A percentile compares a stretch with the other conserved stretches of the same genome.
Conservation (phyloP, 805 yeast species). For the Candida railenensis region DNA sequence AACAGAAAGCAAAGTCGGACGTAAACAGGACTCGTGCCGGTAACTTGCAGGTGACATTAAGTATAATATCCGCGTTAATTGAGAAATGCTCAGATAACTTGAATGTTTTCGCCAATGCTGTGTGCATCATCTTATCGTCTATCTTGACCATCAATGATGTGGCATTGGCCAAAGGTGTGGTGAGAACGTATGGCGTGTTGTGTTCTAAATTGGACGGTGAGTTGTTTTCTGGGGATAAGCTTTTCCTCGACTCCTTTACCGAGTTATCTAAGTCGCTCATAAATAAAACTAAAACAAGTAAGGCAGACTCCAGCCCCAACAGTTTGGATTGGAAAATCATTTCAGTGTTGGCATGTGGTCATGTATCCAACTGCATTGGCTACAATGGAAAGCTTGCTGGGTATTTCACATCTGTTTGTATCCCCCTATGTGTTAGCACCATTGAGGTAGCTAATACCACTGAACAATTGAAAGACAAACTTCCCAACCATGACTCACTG, state of each 20-base stretch:
- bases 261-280: conserved; percentile 23
- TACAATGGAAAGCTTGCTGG: conserved; percentile 28
- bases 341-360: conserved; percentile 38
- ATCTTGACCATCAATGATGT: conserved; percentile 60
- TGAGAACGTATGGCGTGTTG: conserved; percentile 44
- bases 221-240: conserved; percentile 63
- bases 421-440: conserved; percentile 39
- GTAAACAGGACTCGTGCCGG: conserved; percentile 64
- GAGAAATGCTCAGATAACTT: conserved; percentile 78
- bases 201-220: conserved; percentile 56
- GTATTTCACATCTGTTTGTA: conserved; percentile 28
- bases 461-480: conserved; percentile 19
- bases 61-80: conserved; percentile 66
- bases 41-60: conserved; percentile 78
- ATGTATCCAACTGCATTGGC: conserved; percentile 38
- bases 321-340: conserved; percentile 46
- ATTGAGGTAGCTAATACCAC: conserved; percentile 20
- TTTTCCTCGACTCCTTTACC: conserved; percentile 50
- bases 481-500: conserved; percentile 24
- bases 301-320: conserved; percentile 24
- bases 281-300: conserved; percentile 11
- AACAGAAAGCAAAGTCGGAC: conserved; percentile 61
- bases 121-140: conserved; percentile 55
- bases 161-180: conserved; percentile 53
- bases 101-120: conserved; percentile 74